Evolutionary conservation across 345 rosid species (phyloP).

Genomic region (Ricinus communis): DNA sequence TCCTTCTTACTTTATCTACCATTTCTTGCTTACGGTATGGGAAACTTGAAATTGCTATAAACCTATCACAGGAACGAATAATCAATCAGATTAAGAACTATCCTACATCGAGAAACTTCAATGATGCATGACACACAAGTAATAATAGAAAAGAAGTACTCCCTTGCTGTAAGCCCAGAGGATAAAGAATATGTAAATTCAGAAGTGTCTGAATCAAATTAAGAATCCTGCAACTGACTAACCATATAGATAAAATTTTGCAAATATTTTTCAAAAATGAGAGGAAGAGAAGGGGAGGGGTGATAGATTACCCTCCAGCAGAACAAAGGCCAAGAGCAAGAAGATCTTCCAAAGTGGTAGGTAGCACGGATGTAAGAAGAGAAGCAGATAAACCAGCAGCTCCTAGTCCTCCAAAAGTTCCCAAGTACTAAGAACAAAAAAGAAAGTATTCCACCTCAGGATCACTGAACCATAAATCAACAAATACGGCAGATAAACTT

Average conservation of each 20-base stretch:
- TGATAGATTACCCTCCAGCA: conserved; percentile 78
- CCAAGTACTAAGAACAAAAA: conserved; percentile 54
- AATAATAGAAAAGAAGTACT: not conserved
- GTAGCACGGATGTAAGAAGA: conserved; percentile 80
- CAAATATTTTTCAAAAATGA: not conserved
- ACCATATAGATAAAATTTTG: not conserved
- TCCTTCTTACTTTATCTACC: conserved; percentile 59
- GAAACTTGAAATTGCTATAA: conserved; percentile 70
- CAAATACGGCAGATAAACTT: not conserved
- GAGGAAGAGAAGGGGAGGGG: not conserved
- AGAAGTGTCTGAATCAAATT: too few species aligned
- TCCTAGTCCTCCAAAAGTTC: conserved; percentile 86
- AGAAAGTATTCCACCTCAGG: conserved; percentile 23
- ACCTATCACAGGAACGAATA: conserved; percentile 41
- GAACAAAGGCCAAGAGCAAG: conserved; percentile 91
- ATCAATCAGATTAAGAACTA: conserved; percentile 3
- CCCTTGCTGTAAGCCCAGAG: not conserved
- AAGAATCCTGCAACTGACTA: not conserved
- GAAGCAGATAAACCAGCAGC: conserved; percentile 92
- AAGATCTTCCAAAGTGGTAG: conserved; percentile 87
- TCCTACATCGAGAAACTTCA: not conserved
- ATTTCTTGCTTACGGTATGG: conserved; percentile 64
- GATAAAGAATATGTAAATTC: not conserved
- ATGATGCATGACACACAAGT: not conserved
- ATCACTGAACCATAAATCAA: not conserved